Evolutionary conservation across 768 basidiomycete species (phyloP), one percentile per base, ranked within the genome.

Genomic region (Collybia sp.): DNA sequence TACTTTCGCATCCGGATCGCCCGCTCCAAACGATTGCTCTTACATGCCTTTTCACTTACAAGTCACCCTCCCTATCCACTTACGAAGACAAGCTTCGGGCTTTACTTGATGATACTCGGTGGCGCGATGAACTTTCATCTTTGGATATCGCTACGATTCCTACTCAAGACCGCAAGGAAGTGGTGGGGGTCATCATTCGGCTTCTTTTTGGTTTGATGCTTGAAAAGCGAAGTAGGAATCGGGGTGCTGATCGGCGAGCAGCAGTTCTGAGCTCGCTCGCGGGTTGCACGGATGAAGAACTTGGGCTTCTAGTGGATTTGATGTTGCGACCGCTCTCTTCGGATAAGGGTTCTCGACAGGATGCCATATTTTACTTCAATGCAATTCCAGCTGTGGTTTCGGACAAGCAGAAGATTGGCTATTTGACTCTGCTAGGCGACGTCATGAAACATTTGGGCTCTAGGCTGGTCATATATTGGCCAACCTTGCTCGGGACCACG

Each of bases 201-300:
- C 59, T 98, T 1, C 70, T 95, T 2, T 99, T 86, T 64, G 96
- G 95, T 1, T 59, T 89, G 50, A 88, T 97, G 84, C 73, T 89
- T 36, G 88, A 93, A 58, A 81, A 77, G 52, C 79, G 76, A 52
- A 88, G 90, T 2, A 76, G 84, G 5, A 66, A 77, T 9, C 76
- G 77, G 30, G 83, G 85, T 15, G 80, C 77, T 5, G 82, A 85
- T 47, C 70, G 88, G 16, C 76, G 87, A 44, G 77, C 82, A 6
- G 90, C 93, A 1, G 80, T 96, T 16, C 67, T 98, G 34, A 70
- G 79, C 12, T 67, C 84, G 0, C 69, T 98, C 13, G 78, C 75
- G 0, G 79, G 79, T 1, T 93, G 89, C 57, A 71, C 75, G 0
- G 73, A 86, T 36, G 72, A 77, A 12, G 95, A 97, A 58, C 73